Percentiles rank a stretch among this genome's conserved stretches.
Evolutionary conservation across 306 rosid species (phyloP).

Genomic region (Morella rubra): DNA sequence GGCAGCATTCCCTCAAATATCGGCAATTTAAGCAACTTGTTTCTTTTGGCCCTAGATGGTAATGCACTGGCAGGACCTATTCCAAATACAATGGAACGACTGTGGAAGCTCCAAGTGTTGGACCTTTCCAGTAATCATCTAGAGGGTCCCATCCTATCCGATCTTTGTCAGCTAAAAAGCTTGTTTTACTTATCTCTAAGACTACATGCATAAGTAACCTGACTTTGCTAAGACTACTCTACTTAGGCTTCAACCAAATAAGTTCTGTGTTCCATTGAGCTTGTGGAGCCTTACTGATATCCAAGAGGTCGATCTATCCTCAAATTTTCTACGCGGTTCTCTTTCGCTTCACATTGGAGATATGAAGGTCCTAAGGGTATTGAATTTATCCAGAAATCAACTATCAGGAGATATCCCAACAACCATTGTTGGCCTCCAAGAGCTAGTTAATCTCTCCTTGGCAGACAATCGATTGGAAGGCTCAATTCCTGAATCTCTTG

Average conservation of each 20-base stretch:
- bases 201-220: neutral
- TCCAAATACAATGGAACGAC: neutral
- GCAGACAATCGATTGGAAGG: slow-evolving; percentile 22
- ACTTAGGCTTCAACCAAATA: slow-evolving; percentile 5
- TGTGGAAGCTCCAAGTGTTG: neutral
- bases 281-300: slow-evolving; percentile 9
- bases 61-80: slow-evolving; percentile 8
- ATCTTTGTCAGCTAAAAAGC: slow-evolving; percentile 3
- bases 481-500: slow-evolving; percentile 28
- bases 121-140: neutral
- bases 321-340: slow-evolving; percentile 25
- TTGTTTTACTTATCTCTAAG: slow-evolving; percentile 1
- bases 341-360: slow-evolving; percentile 22
- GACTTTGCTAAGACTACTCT: neutral
- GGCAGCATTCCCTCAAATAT: neutral
- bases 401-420: slow-evolving; percentile 31
- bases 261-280: slow-evolving; percentile 1
- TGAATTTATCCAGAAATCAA: slow-evolving; percentile 30
- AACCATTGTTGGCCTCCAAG: neutral
- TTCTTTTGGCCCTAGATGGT: accelerated
- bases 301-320: neutral
- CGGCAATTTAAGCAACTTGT: slow-evolving; percentile 11
- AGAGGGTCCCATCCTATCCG: neutral
- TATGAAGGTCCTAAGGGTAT: neutral
- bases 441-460: slow-evolving; percentile 28